Conservation (phyloP, 192 early-diverging fungal species). For the Coemansia sp. region DNA sequence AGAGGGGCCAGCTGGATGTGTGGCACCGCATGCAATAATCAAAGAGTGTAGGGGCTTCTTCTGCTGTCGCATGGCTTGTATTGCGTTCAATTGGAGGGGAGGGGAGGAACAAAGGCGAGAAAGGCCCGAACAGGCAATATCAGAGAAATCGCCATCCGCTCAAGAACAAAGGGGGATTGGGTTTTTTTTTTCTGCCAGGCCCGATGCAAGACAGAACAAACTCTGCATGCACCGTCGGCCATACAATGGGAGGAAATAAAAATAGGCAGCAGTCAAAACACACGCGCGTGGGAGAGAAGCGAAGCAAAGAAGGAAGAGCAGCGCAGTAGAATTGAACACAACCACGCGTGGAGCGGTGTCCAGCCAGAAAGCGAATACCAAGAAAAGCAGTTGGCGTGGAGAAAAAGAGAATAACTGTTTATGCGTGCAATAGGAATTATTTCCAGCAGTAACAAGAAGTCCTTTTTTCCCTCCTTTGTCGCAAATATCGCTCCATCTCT, state of each 20-base stretch:
- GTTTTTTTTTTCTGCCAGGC: background rate
- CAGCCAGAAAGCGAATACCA: too few species aligned
- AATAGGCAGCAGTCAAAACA: background rate
- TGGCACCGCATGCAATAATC: slow-evolving; percentile 11
- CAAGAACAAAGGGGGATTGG: slow-evolving; percentile 1
- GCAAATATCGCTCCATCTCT: too few species aligned
- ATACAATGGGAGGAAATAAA: background rate
- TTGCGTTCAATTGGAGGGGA: slow-evolving; percentile 1
- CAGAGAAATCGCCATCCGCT: background rate
- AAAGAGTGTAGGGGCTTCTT: background rate
- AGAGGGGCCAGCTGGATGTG: background rate
- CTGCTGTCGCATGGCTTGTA: too few species aligned
- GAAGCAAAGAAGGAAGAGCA: too few species aligned
- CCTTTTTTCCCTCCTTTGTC: too few species aligned
- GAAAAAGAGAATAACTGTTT: background rate
- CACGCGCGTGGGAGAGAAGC: background rate
- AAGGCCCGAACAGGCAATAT: slow-evolving; percentile 1
- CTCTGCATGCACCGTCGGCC: background rate
- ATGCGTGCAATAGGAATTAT: background rate
- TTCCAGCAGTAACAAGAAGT: background rate
- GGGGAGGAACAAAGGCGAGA: too few species aligned
- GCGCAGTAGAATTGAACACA: background rate
- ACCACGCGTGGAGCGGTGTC: background rate
- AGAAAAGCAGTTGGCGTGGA: background rate
- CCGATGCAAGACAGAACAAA: background rate